Conservation (phyloP, 352 stramenopile species). For the Pythium sukuiense region DNA sequence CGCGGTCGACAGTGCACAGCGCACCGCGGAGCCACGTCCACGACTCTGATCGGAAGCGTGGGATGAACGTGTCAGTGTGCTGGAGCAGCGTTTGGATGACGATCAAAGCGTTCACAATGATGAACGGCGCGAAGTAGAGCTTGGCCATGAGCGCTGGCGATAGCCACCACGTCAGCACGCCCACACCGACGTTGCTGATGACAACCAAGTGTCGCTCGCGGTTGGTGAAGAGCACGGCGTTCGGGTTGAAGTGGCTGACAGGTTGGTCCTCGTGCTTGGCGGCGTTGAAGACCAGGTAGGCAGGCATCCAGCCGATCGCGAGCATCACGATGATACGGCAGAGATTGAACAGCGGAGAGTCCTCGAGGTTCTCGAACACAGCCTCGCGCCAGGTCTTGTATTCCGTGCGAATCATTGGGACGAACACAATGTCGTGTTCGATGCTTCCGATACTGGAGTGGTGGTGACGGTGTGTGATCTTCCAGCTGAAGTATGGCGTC, state of each 20-base stretch:
- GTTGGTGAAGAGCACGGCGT: constrained; percentile 92
- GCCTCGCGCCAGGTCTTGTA: constrained; percentile 42
- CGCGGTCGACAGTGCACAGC: constrained; percentile 96
- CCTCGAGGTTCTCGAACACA: constrained; percentile 83
- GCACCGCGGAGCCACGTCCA: constrained; percentile 97
- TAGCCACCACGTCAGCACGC: constrained; percentile 65
- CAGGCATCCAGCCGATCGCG: constrained; percentile 94
- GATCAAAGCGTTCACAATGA: constrained; percentile 95
- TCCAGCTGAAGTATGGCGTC: constrained; percentile 98
- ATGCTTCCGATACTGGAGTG: constrained; percentile 95
- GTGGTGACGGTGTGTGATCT: constrained; percentile 94
- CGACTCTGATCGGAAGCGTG: constrained; percentile 93
- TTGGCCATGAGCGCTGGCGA: constrained; percentile 84
- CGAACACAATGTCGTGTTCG: constrained; percentile 98
- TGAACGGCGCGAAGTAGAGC: constrained; percentile 96
- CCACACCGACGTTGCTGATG: constrained; percentile 89
- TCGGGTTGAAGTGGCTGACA: constrained; percentile 95
- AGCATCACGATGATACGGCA: constrained; percentile 95
- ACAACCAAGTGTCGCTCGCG: constrained; percentile 93
- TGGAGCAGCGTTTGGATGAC: constrained; percentile 98
- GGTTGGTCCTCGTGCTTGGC: constrained; percentile 84
- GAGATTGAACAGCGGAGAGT: constrained; percentile 93
- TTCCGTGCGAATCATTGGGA: constrained; percentile 85
- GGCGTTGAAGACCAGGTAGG: constrained; percentile 97
- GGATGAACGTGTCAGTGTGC: constrained; percentile 97